A percentile compares a stretch with the other conserved stretches of the same genome.
These are phyloP conservation scores for Phlebiopsis flavidoalba DNA, from an alignment of 768 basidiomycete species.

Conservation along the genomic window DNA sequence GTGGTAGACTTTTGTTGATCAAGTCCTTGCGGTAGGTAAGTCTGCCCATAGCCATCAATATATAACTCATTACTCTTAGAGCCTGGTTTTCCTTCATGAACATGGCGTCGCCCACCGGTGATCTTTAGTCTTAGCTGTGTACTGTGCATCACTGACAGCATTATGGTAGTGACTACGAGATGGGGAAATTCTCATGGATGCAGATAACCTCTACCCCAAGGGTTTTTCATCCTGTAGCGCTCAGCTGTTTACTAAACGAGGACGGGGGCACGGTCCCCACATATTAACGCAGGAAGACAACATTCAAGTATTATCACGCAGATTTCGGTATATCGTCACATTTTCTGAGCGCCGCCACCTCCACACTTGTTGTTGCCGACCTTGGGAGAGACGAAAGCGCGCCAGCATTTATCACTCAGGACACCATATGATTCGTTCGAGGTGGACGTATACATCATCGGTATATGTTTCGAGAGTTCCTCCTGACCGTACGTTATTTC, in stretches of 20 bases:
- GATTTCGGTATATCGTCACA: conserved; percentile 14
- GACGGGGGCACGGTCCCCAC: too few relatives aligned
- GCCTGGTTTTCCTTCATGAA: conserved; percentile 29
- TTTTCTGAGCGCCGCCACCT: not conserved
- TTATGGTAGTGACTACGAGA: conserved; percentile 12
- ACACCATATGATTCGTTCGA: conserved; percentile 26
- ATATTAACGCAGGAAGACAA: too few relatives aligned
- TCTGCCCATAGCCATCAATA: not conserved
- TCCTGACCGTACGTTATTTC: too few relatives aligned
- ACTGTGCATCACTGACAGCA: not conserved
- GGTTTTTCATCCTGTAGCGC: conserved; percentile 7
- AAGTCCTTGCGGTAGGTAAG: conserved; percentile 26
- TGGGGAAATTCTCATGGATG: conserved; percentile 24
- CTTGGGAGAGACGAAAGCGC: conserved; percentile 13
- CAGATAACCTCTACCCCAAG: conserved; percentile 19
- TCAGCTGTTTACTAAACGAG: too few relatives aligned
- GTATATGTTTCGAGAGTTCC: conserved; percentile 14
- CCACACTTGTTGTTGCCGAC: conserved; percentile 8
- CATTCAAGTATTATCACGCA: conserved; percentile 14
- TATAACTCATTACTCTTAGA: conserved; percentile 12
- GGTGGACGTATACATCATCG: conserved; percentile 25
- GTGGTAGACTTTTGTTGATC: conserved; percentile 23
- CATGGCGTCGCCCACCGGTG: conserved; percentile 26
- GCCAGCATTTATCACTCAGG: conserved; percentile 18
- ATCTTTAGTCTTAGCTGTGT: not conserved